These are phyloP conservation scores for Pythium apleroticum DNA, from an alignment of 352 stramenopile genomes.

Conservation along the genomic window DNA sequence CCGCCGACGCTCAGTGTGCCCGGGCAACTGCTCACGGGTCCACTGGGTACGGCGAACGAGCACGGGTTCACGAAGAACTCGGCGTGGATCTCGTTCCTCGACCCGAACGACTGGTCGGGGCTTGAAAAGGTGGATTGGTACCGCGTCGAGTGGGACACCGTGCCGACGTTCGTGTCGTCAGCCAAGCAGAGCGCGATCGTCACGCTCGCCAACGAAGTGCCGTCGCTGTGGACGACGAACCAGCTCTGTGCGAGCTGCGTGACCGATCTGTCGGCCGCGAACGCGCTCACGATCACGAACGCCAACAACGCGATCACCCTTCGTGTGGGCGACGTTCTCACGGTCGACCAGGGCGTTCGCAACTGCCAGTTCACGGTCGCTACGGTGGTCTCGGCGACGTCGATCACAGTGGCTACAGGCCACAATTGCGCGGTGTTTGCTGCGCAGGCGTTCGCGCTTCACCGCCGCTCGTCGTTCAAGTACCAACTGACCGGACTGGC, in stretches of 20 bases:
- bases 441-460: conserved; percentile 38
- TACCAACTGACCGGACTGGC: conserved; percentile 82
- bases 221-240: conserved; percentile 42
- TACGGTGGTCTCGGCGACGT: conserved; percentile 26
- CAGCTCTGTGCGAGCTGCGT: conserved; percentile 57
- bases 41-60: conserved; percentile 38
- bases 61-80: conserved; percentile 66
- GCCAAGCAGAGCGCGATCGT: conserved; percentile 40
- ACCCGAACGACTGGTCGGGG: conserved; percentile 70
- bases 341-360: conserved; percentile 41
- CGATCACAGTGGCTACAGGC: conserved; percentile 35
- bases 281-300: conserved; percentile 35
- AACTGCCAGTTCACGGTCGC: conserved; percentile 59
- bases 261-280: conserved; percentile 27
- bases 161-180: conserved; percentile 55
- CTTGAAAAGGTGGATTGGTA: conserved; percentile 85
- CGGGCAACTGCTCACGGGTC: conserved; percentile 40
- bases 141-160: conserved; percentile 90
- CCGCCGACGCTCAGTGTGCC: conserved; percentile 47
- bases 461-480: conserved; percentile 54
- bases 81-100: conserved; percentile 57
- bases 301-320: conserved; percentile 29
- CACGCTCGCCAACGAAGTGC: conserved; percentile 27
- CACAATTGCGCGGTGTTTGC: conserved; percentile 55
- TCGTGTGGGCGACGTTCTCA: conserved; percentile 44